Evolutionary conservation across 2,329 filamentous ascomycete species (phyloP).

Genomic region (Pezicula neosporulosa): DNA sequence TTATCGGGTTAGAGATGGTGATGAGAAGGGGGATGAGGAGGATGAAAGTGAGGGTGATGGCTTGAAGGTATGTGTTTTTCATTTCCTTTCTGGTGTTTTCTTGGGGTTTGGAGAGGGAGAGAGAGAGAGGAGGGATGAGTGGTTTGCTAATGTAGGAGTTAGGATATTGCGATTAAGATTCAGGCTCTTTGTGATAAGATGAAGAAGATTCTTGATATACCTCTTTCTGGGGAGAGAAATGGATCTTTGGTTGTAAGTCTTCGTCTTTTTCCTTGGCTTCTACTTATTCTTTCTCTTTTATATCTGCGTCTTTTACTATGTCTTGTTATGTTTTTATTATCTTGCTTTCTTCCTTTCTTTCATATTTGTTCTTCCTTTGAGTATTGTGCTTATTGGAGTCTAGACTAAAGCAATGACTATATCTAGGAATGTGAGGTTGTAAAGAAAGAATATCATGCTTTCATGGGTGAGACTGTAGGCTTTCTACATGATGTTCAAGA

Average conservation of each 20-base stretch:
- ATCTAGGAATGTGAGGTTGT: conserved; percentile 9
- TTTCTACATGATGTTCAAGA: conserved; percentile 26
- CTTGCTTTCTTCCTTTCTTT: no score
- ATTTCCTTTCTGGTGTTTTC: conserved; percentile 3
- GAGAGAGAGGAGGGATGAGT: background rate
- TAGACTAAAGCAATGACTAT: background rate
- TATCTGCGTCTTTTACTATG: background rate
- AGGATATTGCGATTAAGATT: conserved; percentile 12
- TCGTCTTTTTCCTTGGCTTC: background rate
- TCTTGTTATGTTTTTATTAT: no score
- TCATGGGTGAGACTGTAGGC: conserved; percentile 20
- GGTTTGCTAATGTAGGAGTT: background rate
- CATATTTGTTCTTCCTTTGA: no score
- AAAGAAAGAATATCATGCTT: conserved; percentile 21
- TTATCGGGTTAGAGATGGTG: background rate
- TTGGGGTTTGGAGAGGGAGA: background rate
- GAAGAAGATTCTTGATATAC: conserved; percentile 16
- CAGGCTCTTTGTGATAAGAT: conserved; percentile 18
- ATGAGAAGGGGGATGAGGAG: conserved; percentile 5
- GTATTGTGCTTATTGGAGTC: no score
- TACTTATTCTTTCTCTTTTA: background rate
- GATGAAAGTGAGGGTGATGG: conserved; percentile 10
- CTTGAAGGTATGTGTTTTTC: conserved; percentile 17
- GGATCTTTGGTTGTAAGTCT: background rate
- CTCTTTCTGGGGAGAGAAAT: background rate